phyloP scores from a whole-genome alignment of 1,284 basidiomycete species.

The Cutaneotrichosporon sp. region DNA sequence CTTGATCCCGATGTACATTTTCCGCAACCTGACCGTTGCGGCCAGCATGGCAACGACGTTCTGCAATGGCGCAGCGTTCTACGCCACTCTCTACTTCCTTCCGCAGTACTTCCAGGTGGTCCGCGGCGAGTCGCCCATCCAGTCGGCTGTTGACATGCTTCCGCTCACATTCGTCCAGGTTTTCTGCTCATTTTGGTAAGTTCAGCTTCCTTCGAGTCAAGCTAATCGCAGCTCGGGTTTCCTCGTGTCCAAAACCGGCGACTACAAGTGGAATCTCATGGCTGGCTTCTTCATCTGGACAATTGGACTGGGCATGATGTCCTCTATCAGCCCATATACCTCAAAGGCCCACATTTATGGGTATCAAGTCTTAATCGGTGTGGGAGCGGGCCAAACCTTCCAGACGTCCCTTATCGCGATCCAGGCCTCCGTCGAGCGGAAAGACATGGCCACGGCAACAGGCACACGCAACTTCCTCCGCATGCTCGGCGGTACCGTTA shows the following conservation, averaged over 20 bases:
- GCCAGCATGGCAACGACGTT: conserved; percentile 66
- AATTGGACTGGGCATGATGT: conserved; percentile 62
- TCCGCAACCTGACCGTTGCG: conserved; percentile 61
- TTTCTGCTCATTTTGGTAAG: conserved; percentile 40
- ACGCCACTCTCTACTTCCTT: conserved; percentile 38
- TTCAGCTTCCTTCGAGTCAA: not conserved
- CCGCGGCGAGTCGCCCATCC: conserved; percentile 59
- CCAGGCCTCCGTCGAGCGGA: conserved; percentile 49
- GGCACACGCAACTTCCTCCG: conserved; percentile 35
- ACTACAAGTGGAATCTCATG: conserved; percentile 59
- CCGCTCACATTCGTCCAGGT: conserved; percentile 62
- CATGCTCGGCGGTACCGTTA: conserved; percentile 28
- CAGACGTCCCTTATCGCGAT: conserved; percentile 49
- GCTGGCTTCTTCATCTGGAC: conserved; percentile 63
- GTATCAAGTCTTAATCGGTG: conserved; percentile 62
- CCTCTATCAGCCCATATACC: conserved; percentile 56
- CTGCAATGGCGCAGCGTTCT: conserved; percentile 53
- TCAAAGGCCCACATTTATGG: conserved; percentile 56
- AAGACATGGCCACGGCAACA: conserved; percentile 38
- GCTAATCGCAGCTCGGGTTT: conserved; percentile 50
- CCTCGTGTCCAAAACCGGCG: conserved; percentile 61
- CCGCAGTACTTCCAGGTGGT: conserved; percentile 71
- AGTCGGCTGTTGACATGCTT: conserved; percentile 59
- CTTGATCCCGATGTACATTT: conserved; percentile 65
- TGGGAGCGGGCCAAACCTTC: conserved; percentile 57